phyloP scores from a whole-genome alignment of 1,284 basidiomycete species.

The Ceraceosorus bombacis region DNA sequence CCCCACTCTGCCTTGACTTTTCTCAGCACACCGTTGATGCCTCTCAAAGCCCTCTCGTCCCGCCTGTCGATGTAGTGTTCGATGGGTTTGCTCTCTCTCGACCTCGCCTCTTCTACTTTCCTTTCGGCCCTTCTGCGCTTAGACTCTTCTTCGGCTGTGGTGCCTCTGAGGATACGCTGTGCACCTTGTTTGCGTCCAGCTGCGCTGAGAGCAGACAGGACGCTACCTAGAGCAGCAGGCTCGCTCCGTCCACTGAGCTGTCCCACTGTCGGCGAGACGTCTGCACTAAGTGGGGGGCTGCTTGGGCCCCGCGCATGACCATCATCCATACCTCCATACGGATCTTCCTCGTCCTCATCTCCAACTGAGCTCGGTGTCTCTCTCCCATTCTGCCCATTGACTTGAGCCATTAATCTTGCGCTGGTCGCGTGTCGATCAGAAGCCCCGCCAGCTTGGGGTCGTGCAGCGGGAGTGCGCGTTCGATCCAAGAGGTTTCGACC shows the following conservation, averaged over 20 bases:
- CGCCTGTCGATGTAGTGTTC: constrained; percentile 24
- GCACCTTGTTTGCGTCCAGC: constrained; percentile 41
- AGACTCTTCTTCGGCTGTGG: constrained; percentile 37
- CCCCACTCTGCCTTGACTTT: constrained; percentile 46
- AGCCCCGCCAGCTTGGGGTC: neutral
- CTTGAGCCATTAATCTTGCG: constrained; percentile 31
- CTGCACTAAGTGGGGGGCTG: neutral
- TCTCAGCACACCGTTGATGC: constrained; percentile 40
- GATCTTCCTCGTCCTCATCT: constrained; percentile 27
- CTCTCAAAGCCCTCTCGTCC: constrained; percentile 34
- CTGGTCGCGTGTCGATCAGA: constrained; percentile 23
- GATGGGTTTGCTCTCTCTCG: constrained; percentile 19
- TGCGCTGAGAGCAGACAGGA: constrained; percentile 33
- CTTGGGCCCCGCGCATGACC: neutral
- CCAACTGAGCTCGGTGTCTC: constrained; percentile 15
- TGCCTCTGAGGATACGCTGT: constrained; percentile 40
- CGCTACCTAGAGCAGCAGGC: constrained; percentile 35
- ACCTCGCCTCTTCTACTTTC: constrained; percentile 28
- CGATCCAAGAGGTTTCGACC: neutral
- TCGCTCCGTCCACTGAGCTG: constrained; percentile 31
- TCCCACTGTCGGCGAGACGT: constrained; percentile 24
- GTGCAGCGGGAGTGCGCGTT: no score
- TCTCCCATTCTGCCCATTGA: constrained; percentile 15
- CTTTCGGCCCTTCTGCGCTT: constrained; percentile 26
- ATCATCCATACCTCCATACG: constrained; percentile 16